Conservation (phyloP, 768 basidiomycete genomes). For the Mrakia blollopis region DNA sequence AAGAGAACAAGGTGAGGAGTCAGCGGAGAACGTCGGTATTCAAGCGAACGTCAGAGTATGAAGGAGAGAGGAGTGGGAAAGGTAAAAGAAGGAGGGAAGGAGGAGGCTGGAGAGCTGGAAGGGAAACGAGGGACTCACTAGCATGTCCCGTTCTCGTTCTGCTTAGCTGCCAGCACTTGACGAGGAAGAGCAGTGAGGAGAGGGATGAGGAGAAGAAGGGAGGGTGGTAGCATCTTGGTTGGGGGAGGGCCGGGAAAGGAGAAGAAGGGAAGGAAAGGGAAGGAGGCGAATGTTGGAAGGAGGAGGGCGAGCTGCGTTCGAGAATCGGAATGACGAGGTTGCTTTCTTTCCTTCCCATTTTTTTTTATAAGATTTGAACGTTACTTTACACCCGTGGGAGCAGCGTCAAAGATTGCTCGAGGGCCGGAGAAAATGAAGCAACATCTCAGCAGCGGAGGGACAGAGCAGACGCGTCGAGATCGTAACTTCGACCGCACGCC, state of each 20-base stretch:
- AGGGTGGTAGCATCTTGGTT: not conserved
- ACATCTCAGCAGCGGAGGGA: too few species aligned
- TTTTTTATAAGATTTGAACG: too few species aligned
- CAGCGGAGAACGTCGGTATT: too few species aligned
- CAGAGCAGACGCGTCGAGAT: too few species aligned
- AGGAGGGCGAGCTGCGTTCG: too few species aligned
- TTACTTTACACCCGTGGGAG: too few species aligned
- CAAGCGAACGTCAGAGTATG: not conserved
- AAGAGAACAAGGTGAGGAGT: not conserved
- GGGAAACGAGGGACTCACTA: conserved; percentile 22
- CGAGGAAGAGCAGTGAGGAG: not conserved
- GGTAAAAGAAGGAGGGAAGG: not conserved
- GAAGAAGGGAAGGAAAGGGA: not conserved
- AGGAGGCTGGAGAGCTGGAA: too few species aligned
- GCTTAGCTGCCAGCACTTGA: conserved; percentile 16
- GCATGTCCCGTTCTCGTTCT: conserved; percentile 13
- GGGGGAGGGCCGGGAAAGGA: not conserved
- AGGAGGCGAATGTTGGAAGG: not conserved
- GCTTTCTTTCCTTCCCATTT: too few species aligned
- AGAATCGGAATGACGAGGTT: not conserved
- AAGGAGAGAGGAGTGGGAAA: not conserved
- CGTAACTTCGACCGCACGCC: too few species aligned
- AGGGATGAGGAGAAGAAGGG: not conserved
- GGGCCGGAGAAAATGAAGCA: too few species aligned
- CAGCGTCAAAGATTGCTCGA: too few species aligned